Conservation (phyloP, 148 eudicot genomes). For the Fagopyrum tataricum region DNA sequence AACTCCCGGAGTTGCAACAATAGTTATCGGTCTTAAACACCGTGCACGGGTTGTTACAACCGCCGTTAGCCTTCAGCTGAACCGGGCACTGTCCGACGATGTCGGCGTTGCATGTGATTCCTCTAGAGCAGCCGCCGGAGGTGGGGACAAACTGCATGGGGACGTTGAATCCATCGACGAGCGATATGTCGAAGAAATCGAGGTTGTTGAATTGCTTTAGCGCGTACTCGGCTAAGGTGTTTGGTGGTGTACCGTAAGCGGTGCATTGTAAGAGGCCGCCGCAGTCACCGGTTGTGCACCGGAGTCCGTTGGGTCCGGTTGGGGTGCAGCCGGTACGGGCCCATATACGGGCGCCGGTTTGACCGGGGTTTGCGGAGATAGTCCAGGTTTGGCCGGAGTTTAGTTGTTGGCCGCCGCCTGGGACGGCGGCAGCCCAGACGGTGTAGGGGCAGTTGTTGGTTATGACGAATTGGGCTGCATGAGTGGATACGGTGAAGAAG, state of each 20-base stretch:
- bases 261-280: conserved; percentile 30
- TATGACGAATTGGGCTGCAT: conserved; percentile 33
- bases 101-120: conserved; percentile 18
- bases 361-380: conserved; percentile 15
- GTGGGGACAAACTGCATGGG: conserved; percentile 35
- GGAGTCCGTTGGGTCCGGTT: conserved; percentile 24
- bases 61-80: conserved; percentile 18
- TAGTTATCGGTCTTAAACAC: conserved; percentile 17
- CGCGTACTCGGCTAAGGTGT: conserved; percentile 41
- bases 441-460: conserved; percentile 37
- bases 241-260: conserved; percentile 27
- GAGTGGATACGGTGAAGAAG: conserved; percentile 15
- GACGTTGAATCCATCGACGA: conserved; percentile 45
- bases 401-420: conserved; percentile 35
- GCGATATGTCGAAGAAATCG: conserved; percentile 44
- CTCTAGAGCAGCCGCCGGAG: background rate
- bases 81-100: conserved; percentile 31
- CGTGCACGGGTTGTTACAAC: conserved; percentile 42
- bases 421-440: conserved; percentile 44
- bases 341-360: conserved; percentile 47
- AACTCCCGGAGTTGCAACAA: conserved; percentile 23
- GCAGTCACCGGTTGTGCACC: conserved; percentile 47
- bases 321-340: conserved; percentile 39
- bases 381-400: background rate
- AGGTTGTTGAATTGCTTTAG: conserved; percentile 28